Percentiles rank a stretch among this genome's conserved stretches.
phyloP scores from a whole-genome alignment of 2,329 filamentous ascomycete species.

The Teratosphaeria pseudoeucalypti region DNA sequence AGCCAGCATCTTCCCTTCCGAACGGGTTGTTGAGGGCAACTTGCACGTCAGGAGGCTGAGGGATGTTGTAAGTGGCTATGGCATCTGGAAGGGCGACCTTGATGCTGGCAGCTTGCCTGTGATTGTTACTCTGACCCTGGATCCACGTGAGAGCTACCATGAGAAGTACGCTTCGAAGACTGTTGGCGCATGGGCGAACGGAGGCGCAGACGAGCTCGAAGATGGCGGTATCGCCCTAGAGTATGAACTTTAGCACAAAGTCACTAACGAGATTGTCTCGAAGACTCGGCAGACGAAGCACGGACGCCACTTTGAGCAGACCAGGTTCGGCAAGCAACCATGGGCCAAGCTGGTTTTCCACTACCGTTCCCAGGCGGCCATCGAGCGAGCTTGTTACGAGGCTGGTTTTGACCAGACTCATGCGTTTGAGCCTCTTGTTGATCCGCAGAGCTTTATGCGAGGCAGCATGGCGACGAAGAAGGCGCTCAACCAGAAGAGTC shows the following conservation, averaged over 20 bases:
- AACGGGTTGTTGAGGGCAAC: conserved; percentile 12
- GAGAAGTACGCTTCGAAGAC: conserved; percentile 8
- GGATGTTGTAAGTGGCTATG: neutral
- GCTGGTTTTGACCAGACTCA: conserved; percentile 4
- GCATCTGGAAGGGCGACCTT: conserved; percentile 1
- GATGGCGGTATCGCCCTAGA: conserved; percentile 15
- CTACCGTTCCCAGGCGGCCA: conserved; percentile 25
- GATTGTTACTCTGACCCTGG: conserved; percentile 10
- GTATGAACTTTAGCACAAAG: conserved; percentile 10
- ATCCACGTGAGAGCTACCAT: conserved; percentile 6
- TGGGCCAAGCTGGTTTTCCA: conserved; percentile 34
- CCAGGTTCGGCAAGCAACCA: conserved; percentile 25
- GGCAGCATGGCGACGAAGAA: neutral
- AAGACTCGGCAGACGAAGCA: conserved; percentile 9
- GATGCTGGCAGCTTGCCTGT: conserved; percentile 14
- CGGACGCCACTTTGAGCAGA: conserved; percentile 8
- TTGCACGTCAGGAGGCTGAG: conserved; percentile 10
- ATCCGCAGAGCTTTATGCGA: neutral
- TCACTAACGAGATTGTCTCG: conserved; percentile 4
- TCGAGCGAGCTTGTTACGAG: conserved; percentile 13
- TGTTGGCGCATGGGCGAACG: conserved; percentile 10
- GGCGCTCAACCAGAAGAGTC: neutral
- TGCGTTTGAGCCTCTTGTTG: conserved; percentile 5
- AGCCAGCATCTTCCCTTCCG: conserved; percentile 6
- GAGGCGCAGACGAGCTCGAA: conserved; percentile 3